Evolutionary conservation across 2,329 filamentous ascomycete species (phyloP).

Genomic region (Drechslera avenae): DNA sequence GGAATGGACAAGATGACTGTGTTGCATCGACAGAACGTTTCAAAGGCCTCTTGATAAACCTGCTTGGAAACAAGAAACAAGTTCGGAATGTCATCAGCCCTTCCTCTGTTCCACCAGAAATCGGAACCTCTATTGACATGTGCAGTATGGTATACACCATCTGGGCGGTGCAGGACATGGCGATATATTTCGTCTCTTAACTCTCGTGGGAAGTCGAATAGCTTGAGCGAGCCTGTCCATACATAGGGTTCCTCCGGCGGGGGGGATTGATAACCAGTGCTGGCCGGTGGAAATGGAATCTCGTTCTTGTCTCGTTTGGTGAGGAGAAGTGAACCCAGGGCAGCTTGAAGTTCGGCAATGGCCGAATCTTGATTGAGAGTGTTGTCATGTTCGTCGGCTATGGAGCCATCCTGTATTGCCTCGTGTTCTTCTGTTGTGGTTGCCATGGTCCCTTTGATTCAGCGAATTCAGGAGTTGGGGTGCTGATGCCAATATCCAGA

Average conservation of each 20-base stretch:
- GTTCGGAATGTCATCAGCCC: conserved; percentile 8
- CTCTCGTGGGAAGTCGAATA: conserved; percentile 21
- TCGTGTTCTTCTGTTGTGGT: not conserved
- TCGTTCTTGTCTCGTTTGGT: conserved; percentile 1
- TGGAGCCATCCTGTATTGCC: not conserved
- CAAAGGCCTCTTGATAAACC: conserved; percentile 27
- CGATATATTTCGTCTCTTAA: conserved; percentile 30
- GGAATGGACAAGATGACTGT: conserved; percentile 7
- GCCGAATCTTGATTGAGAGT: not conserved
- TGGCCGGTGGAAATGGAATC: not conserved
- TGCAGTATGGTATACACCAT: conserved; percentile 7
- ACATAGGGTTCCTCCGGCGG: not conserved
- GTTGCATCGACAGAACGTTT: conserved; percentile 23
- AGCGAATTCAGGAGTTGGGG: no score
- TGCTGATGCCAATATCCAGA: not conserved
- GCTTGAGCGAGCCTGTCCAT: conserved; percentile 20
- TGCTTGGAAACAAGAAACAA: conserved; percentile 23
- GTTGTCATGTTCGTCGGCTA: not conserved
- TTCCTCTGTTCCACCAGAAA: not conserved
- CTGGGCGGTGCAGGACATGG: conserved; percentile 17
- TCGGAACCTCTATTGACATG: not conserved
- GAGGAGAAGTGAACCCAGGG: conserved; percentile 17
- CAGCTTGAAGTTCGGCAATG: conserved; percentile 22
- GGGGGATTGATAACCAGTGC: not conserved
- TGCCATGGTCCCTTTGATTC: not conserved